Conservation (phyloP, 2,329 filamentous ascomycete genomes). For the Epicoccum nigrum region DNA sequence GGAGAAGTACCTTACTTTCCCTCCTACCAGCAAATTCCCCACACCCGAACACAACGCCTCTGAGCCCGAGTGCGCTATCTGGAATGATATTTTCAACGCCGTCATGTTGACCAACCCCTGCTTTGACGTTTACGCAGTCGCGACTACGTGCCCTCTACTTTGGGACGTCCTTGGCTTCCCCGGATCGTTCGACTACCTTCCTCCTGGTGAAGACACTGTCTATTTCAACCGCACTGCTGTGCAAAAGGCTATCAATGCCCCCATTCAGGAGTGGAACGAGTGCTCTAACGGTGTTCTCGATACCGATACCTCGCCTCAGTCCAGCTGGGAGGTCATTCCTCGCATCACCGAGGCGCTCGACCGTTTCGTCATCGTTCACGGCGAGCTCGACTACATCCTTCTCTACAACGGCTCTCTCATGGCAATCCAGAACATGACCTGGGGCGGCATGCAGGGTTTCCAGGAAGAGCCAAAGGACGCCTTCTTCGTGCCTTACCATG, state of each 20-base stretch:
- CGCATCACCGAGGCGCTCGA: conserved; percentile 74
- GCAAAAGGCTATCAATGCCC: conserved; percentile 71
- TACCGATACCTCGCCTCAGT: conserved; percentile 61
- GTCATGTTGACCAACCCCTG: conserved; percentile 71
- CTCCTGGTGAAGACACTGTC: conserved; percentile 63
- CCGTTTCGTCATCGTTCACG: conserved; percentile 75
- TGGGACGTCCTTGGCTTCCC: conserved; percentile 75
- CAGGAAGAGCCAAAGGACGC: conserved; percentile 63
- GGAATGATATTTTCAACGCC: conserved; percentile 61
- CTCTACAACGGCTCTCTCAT: conserved; percentile 72
- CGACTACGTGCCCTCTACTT: conserved; percentile 71
- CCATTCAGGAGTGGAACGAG: conserved; percentile 61
- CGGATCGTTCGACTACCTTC: conserved; percentile 65
- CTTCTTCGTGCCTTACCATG: conserved; percentile 72
- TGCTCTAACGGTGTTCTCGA: conserved; percentile 59
- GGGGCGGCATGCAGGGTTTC: conserved; percentile 74
- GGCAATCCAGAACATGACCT: conserved; percentile 82
- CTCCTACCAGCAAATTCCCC: conserved; percentile 67
- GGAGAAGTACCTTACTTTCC: conserved; percentile 69
- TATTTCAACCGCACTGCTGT: conserved; percentile 77
- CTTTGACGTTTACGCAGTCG: conserved; percentile 78
- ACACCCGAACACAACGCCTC: conserved; percentile 53
- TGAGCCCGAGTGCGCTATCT: conserved; percentile 63
- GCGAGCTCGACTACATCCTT: conserved; percentile 71
- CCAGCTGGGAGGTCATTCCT: conserved; percentile 65